Evolutionary conservation across 164 flowering plant species (phyloP).

Genomic region (Litsea cubeba): DNA sequence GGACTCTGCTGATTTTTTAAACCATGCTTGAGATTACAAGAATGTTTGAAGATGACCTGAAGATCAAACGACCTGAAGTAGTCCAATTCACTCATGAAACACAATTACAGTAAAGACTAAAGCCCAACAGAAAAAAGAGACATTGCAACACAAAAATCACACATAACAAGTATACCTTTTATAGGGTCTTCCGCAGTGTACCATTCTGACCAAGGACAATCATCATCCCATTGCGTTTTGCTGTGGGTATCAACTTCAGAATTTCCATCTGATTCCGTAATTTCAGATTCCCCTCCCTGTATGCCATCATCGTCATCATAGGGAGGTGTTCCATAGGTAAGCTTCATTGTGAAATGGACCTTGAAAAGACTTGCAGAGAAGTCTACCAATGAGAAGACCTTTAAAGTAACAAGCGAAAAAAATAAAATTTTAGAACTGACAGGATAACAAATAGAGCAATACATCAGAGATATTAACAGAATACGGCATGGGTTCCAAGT

Average conservation of each 20-base stretch:
- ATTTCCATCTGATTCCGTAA: slow-evolving; percentile 30
- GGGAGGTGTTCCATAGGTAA: slow-evolving; percentile 74
- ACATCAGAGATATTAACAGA: not conserved
- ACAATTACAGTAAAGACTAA: not conserved
- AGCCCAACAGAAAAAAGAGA: not conserved
- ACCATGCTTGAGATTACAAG: not conserved
- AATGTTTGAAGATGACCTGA: not conserved
- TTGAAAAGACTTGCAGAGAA: slow-evolving; percentile 48
- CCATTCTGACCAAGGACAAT: slow-evolving; percentile 99
- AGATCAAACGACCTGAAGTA: not conserved
- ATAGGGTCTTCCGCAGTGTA: slow-evolving; percentile 93
- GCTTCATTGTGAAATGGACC: slow-evolving; percentile 80
- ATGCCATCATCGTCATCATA: slow-evolving; percentile 52
- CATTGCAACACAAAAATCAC: not conserved
- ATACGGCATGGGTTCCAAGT: not conserved
- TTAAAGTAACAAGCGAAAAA: slow-evolving; percentile 25
- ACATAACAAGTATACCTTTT: slow-evolving; percentile 41
- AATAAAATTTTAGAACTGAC: not conserved
- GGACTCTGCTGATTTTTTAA: not conserved
- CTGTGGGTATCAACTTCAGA: slow-evolving; percentile 27
- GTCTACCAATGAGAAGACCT: slow-evolving; percentile 75
- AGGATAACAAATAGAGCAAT: not conserved
- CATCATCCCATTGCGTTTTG: slow-evolving; percentile 87
- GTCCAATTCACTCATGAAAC: not conserved
- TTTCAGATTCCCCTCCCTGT: slow-evolving; percentile 37